A percentile compares a stretch with the other conserved stretches of the same genome.
phyloP scores from a whole-genome alignment of 129 eudicot genomes.

The Escallonia herrerae region DNA sequence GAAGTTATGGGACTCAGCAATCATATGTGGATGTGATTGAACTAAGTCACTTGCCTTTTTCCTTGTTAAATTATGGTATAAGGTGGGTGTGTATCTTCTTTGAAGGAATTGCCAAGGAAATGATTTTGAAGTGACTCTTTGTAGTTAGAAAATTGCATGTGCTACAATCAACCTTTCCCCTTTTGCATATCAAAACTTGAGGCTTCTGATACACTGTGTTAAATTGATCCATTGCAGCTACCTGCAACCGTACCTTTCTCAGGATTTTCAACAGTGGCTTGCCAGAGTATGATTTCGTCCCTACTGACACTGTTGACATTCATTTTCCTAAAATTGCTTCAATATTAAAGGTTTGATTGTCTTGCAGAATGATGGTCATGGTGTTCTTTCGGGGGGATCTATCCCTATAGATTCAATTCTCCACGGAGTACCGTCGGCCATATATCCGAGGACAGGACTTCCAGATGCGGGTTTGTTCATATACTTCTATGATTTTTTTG shows the following conservation, averaged over 20 bases:
- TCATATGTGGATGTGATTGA: too few species aligned
- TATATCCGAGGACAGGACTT: background rate
- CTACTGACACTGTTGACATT: background rate
- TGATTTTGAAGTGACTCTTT: background rate
- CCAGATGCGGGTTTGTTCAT: constrained; percentile 15
- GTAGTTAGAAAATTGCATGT: background rate
- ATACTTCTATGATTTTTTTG: background rate
- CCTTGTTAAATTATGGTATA: too few species aligned
- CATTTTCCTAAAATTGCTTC: background rate
- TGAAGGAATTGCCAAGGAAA: too few species aligned
- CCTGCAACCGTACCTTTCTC: background rate
- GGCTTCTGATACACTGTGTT: background rate
- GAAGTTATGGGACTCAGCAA: too few species aligned
- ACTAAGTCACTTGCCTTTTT: too few species aligned
- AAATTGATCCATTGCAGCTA: constrained; percentile 9
- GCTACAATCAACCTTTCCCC: background rate
- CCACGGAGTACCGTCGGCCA: background rate
- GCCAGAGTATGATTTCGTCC: constrained; percentile 15
- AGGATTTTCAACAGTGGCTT: constrained; percentile 1
- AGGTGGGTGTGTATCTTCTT: too few species aligned
- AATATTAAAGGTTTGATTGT: background rate
- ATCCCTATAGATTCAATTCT: background rate
- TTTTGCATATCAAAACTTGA: background rate
- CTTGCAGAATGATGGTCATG: constrained; percentile 15
- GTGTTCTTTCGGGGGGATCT: background rate